These are phyloP conservation scores for Begonia masoniana DNA, from an alignment of 306 rosid genomes.

Conservation along the genomic window DNA sequence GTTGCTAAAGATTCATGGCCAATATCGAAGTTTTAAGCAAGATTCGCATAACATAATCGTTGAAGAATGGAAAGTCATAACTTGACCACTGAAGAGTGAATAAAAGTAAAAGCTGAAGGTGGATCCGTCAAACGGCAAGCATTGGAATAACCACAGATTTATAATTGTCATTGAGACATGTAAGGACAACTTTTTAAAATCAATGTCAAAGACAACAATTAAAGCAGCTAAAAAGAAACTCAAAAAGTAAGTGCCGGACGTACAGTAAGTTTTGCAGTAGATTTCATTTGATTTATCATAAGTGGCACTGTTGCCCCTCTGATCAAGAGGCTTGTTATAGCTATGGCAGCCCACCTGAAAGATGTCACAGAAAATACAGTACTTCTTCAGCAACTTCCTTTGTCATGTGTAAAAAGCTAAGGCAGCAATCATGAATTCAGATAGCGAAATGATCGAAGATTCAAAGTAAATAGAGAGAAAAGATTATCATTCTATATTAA, in stretches of 20 bases:
- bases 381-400: too few species aligned
- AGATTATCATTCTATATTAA: too few species aligned
- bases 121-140: constrained; percentile 27
- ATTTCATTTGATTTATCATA: constrained; percentile 65
- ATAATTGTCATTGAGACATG: neutral
- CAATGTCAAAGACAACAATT: neutral
- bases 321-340: constrained; percentile 49
- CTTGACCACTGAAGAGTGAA: too few species aligned
- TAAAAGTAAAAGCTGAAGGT: constrained; percentile 36
- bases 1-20: too few species aligned
- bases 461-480: too few species aligned
- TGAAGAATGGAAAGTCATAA: too few species aligned
- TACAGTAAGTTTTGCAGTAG: constrained; percentile 70
- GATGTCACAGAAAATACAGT: neutral
- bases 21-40: too few species aligned
- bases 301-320: constrained; percentile 61
- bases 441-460: too few species aligned
- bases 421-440: too few species aligned
- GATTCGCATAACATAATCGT: too few species aligned
- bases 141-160: neutral
- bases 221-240: constrained; percentile 2
- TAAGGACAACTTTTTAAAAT: neutral
- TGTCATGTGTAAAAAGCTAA: too few species aligned
- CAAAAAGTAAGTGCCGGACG: constrained; percentile 15
- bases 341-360: constrained; percentile 90